Percentiles rank a stretch among this genome's conserved stretches.
phyloP scores from a whole-genome alignment of 805 yeast species.

The Candida koratica region DNA sequence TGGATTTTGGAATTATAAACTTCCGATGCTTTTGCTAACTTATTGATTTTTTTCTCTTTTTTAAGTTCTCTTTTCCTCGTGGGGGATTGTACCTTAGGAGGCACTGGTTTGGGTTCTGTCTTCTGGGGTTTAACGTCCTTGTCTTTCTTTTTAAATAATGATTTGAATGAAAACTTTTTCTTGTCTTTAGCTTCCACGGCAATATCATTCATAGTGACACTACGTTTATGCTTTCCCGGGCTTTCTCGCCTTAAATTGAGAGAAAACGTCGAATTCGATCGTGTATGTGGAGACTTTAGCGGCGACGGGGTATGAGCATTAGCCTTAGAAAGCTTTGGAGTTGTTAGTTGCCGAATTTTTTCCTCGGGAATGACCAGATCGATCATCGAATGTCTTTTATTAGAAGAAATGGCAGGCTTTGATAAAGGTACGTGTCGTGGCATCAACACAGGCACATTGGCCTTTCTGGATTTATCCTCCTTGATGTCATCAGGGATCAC shows the following conservation, averaged over 20 bases:
- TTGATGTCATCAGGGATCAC: slow-evolving; percentile 13
- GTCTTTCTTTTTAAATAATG: slow-evolving; percentile 36
- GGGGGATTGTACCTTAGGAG: not conserved
- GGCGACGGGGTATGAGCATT: slow-evolving; percentile 13
- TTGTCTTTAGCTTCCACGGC: slow-evolving; percentile 13
- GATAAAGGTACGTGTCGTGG: not conserved
- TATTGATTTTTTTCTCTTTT: slow-evolving; percentile 1
- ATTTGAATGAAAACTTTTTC: slow-evolving; percentile 37
- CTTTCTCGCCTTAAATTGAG: slow-evolving; percentile 13
- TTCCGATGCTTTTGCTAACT: slow-evolving; percentile 3
- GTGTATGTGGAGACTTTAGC: slow-evolving; percentile 19
- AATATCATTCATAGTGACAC: slow-evolving; percentile 21
- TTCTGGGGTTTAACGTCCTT: slow-evolving; percentile 15
- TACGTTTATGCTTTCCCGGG: slow-evolving; percentile 18
- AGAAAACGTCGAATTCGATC: slow-evolving; percentile 22
- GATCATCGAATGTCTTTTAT: slow-evolving; percentile 8
- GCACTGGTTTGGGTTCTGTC: not conserved
- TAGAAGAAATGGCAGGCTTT: not conserved
- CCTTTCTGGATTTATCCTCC: not conserved
- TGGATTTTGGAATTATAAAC: slow-evolving; percentile 12
- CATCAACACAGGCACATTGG: not conserved
- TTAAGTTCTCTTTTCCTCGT: slow-evolving; percentile 1
- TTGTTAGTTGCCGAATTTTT: slow-evolving; percentile 3
- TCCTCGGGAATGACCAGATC: slow-evolving; percentile 8
- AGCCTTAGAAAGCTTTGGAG: not conserved